Conservation (phyloP, 192 early-diverging fungal genomes). For the Backusella morwellensis region DNA sequence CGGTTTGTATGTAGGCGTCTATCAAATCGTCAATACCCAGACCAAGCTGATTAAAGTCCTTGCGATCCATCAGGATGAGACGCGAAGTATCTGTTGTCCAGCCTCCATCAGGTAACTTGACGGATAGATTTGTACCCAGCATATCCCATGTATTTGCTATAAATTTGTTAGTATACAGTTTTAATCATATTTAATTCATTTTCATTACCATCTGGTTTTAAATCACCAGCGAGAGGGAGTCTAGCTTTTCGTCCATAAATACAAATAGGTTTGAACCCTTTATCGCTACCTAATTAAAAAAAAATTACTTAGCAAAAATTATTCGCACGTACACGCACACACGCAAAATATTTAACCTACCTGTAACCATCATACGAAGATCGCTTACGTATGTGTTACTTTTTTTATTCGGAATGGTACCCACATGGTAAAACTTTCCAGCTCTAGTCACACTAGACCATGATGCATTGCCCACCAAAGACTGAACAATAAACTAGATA, state of each 20-base stretch:
- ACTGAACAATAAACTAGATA: conserved; percentile 78
- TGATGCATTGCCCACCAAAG: conserved; percentile 82
- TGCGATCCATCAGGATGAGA: conserved; percentile 85
- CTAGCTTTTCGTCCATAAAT: conserved; percentile 82
- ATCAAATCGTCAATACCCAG: conserved; percentile 85
- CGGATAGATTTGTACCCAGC: conserved; percentile 85
- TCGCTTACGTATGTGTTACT: conserved; percentile 84
- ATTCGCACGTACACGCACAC: neutral
- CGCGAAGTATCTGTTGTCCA: conserved; percentile 86
- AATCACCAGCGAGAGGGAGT: conserved; percentile 60
- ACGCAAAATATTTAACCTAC: conserved; percentile 29
- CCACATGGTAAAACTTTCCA: conserved; percentile 87
- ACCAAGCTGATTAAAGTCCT: conserved; percentile 86
- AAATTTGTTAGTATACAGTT: neutral
- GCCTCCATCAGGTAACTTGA: conserved; percentile 69
- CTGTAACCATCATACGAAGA: conserved; percentile 85
- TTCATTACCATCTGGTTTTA: conserved; percentile 48
- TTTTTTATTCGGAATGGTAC: conserved; percentile 89
- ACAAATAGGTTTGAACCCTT: conserved; percentile 81
- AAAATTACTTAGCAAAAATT: neutral
- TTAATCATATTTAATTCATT: neutral
- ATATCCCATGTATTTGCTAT: conserved; percentile 83
- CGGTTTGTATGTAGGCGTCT: conserved; percentile 87
- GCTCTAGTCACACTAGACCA: conserved; percentile 72
- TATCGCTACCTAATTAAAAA: conserved; percentile 32